Percentiles rank a stretch among this genome's conserved stretches.
These are phyloP conservation scores for Clarireedia paspali DNA, from an alignment of 2,329 filamentous ascomycete species.

Conservation along the genomic window DNA sequence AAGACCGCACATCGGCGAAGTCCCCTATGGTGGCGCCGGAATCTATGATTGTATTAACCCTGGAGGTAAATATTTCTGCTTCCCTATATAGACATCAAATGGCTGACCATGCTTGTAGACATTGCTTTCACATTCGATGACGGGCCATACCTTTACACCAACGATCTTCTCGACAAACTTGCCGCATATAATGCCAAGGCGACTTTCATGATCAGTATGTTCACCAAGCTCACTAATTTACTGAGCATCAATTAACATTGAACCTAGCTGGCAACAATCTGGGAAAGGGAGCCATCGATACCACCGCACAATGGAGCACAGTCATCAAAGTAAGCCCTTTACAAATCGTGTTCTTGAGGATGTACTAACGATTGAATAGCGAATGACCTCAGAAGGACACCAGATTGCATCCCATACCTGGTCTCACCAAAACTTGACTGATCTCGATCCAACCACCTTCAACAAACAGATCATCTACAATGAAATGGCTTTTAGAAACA, in stretches of 20 bases:
- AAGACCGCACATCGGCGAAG: slow-evolving; percentile 43
- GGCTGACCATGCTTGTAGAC: slow-evolving; percentile 26
- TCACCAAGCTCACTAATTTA: slow-evolving; percentile 26
- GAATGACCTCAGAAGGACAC: slow-evolving; percentile 36
- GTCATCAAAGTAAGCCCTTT: slow-evolving; percentile 33
- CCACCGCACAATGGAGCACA: slow-evolving; percentile 36
- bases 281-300: slow-evolving; percentile 30
- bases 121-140: slow-evolving; percentile 62
- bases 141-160: slow-evolving; percentile 55
- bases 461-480: slow-evolving; percentile 44
- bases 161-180: slow-evolving; percentile 44
- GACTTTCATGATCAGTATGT: slow-evolving; percentile 51
- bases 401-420: slow-evolving; percentile 54
- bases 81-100: neutral
- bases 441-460: slow-evolving; percentile 35
- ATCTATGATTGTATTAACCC: slow-evolving; percentile 48
- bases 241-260: slow-evolving; percentile 3
- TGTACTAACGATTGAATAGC: slow-evolving; percentile 21
- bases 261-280: slow-evolving; percentile 42
- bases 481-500: slow-evolving; percentile 47
- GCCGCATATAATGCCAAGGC: slow-evolving; percentile 52
- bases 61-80: slow-evolving; percentile 32
- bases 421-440: slow-evolving; percentile 42
- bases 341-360: neutral
- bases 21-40: slow-evolving; percentile 48